Percentiles rank a stretch among this genome's conserved stretches.
Conservation (phyloP, 169 alveolate genomes). For the Plasmodium vinckei region DNA sequence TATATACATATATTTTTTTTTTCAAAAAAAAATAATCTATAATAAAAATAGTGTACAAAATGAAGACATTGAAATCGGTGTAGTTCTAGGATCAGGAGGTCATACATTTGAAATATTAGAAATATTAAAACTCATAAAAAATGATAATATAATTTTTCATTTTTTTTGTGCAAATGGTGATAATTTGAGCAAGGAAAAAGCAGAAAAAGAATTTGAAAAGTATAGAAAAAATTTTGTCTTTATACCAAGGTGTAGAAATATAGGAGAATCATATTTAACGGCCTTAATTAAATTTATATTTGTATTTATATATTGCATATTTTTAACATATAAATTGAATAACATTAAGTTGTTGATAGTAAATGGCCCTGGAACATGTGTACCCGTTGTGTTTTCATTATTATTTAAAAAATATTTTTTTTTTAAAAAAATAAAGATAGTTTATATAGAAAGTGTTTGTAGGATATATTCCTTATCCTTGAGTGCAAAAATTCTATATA, state of each 20-base stretch:
- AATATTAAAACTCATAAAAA: conserved; percentile 51
- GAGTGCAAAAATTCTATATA: conserved; percentile 49
- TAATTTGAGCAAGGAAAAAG: conserved; percentile 43
- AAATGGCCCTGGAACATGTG: conserved; percentile 74
- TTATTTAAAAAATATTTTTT: conserved; percentile 59
- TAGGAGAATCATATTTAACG: conserved; percentile 48
- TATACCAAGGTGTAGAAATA: conserved; percentile 74
- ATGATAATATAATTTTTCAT: conserved; percentile 41
- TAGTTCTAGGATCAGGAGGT: conserved; percentile 72
- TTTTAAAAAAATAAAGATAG: conserved; percentile 58
- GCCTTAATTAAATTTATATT: conserved; percentile 28
- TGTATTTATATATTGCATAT: conserved; percentile 59
- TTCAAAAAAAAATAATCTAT: conserved; percentile 8
- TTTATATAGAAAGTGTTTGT: conserved; percentile 62
- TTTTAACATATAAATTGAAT: conserved; percentile 61
- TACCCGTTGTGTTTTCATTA: conserved; percentile 64
- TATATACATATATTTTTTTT: conserved; percentile 24
- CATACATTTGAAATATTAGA: conserved; percentile 65
- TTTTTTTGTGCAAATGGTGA: conserved; percentile 66
- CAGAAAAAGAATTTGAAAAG: conserved; percentile 42
- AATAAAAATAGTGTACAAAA: conserved; percentile 21
- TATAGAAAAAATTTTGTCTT: conserved; percentile 34
- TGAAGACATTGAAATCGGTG: conserved; percentile 49
- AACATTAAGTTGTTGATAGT: conserved; percentile 43
- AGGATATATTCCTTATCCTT: conserved; percentile 62